A percentile compares a stretch with the other conserved stretches of the same genome.
These are phyloP conservation scores for Cyathus striatus DNA, from an alignment of 768 basidiomycete species.

Conservation along the genomic window DNA sequence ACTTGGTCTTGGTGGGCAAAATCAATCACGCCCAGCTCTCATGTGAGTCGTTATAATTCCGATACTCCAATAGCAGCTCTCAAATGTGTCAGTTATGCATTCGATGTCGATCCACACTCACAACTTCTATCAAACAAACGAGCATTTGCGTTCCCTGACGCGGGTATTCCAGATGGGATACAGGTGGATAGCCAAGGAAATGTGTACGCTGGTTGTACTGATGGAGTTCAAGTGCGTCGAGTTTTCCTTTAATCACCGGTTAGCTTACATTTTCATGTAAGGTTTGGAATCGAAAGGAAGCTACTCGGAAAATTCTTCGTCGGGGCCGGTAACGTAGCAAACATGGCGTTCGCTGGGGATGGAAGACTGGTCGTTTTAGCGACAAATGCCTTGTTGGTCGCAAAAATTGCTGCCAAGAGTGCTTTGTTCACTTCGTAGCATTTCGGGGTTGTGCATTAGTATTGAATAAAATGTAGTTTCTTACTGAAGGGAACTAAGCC, in stretches of 20 bases:
- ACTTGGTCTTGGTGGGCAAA: not conserved
- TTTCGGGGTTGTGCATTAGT: no score
- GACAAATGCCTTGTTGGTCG: constrained; percentile 32
- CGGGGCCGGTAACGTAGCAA: constrained; percentile 28
- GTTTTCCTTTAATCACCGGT: not conserved
- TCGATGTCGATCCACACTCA: constrained; percentile 48
- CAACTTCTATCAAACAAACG: constrained; percentile 49
- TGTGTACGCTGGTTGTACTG: constrained; percentile 54
- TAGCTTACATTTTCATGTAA: not conserved
- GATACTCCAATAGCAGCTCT: not conserved
- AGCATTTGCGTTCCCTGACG: constrained; percentile 54
- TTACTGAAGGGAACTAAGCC: no score
- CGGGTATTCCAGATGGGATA: constrained; percentile 59
- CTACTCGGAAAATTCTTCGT: constrained; percentile 57
- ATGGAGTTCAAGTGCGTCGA: constrained; percentile 41
- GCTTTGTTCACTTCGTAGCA: constrained; percentile 3
- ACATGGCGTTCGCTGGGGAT: constrained; percentile 23
- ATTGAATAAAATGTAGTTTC: no score
- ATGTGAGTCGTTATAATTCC: not conserved
- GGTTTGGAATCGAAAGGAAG: constrained; percentile 48
- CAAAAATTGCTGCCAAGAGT: constrained; percentile 28
- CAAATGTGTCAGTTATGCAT: constrained; percentile 62
- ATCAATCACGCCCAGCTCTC: not conserved
- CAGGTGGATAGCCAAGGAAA: constrained; percentile 54
- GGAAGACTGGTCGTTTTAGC: constrained; percentile 30